phyloP scores from a whole-genome alignment of 1,284 basidiomycete genomes.

The Stygiomarasmius scandens region DNA sequence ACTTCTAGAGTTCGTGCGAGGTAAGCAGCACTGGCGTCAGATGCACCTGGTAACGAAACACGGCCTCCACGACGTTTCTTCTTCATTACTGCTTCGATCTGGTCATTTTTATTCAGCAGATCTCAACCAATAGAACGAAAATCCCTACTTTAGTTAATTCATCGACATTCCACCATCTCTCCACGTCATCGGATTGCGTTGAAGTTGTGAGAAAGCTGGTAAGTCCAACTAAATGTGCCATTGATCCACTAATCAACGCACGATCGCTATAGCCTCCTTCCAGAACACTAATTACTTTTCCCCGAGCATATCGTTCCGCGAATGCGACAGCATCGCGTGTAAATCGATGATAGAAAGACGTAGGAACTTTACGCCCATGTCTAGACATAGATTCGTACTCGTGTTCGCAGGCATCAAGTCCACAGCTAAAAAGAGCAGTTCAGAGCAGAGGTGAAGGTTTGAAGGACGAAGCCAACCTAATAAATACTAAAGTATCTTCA shows the following conservation, averaged over 20 bases:
- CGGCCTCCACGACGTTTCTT: conserved; percentile 50
- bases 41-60: conserved; percentile 30
- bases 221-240: conserved; percentile 80
- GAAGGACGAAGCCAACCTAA: conserved; percentile 62
- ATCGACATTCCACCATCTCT: conserved; percentile 71
- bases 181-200: conserved; percentile 32
- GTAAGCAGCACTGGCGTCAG: conserved; percentile 49
- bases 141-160: conserved; percentile 63
- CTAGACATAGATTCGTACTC: conserved; percentile 92
- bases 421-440: conserved; percentile 52
- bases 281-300: conserved; percentile 83
- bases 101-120: too few relatives aligned
- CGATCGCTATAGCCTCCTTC: conserved; percentile 96
- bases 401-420: conserved; percentile 94
- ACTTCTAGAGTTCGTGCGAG: conserved; percentile 45
- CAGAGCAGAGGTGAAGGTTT: conserved; percentile 1
- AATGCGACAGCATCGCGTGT: conserved; percentile 73
- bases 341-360: conserved; percentile 86
- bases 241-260: conserved; percentile 78
- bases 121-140: background rate
- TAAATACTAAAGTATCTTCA: conserved; percentile 80
- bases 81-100: conserved; percentile 77
- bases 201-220: conserved; percentile 23
- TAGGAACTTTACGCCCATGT: conserved; percentile 88
- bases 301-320: conserved; percentile 67